These are phyloP conservation scores for Allium cepa DNA, from an alignment of 106 monocot genomes.

Conservation along the genomic window DNA sequence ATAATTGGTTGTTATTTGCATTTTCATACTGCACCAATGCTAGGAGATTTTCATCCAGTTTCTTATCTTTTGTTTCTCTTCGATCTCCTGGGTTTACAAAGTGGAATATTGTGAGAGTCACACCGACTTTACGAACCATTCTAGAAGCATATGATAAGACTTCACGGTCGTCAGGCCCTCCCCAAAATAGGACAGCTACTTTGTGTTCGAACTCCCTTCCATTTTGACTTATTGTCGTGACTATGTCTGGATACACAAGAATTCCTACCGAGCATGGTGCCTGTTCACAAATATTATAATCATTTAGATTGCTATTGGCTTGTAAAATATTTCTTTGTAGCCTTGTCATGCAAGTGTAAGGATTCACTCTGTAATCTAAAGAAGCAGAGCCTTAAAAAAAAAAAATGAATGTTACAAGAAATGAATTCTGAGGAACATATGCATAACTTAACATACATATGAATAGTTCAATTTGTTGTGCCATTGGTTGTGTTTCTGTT, in stretches of 20 bases:
- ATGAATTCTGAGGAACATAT: too few relatives aligned
- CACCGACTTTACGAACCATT: constrained; percentile 18
- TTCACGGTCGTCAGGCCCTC: constrained; percentile 50
- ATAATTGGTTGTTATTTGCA: constrained; percentile 8
- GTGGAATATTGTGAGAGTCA: constrained; percentile 14
- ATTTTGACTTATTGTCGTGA: neutral
- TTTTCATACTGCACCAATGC: constrained; percentile 7
- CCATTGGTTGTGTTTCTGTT: too few relatives aligned
- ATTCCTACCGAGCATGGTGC: constrained; percentile 49
- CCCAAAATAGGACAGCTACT: constrained; percentile 38
- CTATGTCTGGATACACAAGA: constrained; percentile 8
- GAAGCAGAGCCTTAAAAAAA: too few relatives aligned
- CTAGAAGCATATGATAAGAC: constrained; percentile 21
- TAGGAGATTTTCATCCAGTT: constrained; percentile 13
- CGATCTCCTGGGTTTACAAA: neutral
- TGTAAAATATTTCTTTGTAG: too few relatives aligned
- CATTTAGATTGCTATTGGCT: too few relatives aligned
- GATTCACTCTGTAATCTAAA: too few relatives aligned
- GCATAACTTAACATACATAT: too few relatives aligned
- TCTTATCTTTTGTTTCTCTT: constrained; percentile 3
- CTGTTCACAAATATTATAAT: neutral
- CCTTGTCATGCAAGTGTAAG: too few relatives aligned
- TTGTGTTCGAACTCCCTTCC: neutral
- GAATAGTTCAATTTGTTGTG: too few relatives aligned
- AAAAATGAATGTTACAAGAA: too few relatives aligned